Evolutionary conservation across 2,329 filamentous ascomycete species (phyloP), one percentile per base, ranked within the genome.

Genomic region (Pseudocercospora musae): DNA sequence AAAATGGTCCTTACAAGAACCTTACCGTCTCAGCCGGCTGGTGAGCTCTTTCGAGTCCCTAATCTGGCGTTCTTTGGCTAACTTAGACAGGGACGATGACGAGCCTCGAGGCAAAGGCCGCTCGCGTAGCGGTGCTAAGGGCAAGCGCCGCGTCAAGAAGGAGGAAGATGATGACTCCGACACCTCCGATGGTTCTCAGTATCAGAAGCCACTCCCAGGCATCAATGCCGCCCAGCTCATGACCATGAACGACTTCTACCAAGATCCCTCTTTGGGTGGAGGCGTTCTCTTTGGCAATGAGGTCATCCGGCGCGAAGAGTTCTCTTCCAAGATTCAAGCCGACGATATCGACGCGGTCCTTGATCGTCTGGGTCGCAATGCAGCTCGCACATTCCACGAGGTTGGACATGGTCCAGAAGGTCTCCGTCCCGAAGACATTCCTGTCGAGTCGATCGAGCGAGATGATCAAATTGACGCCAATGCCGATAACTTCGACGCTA

Each of bases 1-100:
- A 67, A 40, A 54, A 50, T 3, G 66, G 62, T 20, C 27, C 54
- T 25, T 67, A 66, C 59, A 52, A 58, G 2, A 49, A 65, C 31
- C 58, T 72, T 11, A 52, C 44, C 2, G 65, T 72, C 31, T 59
- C 62, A 13, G 59, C 61, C 3, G 49, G 40, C 15, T 71, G 70
- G 71, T 71, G 61, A 62, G 69, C 61, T 20, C 29, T 33, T 54
- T 9, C 21, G 9, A 10, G 4, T 8, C 20, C 15, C 52, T 29
- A 9, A 54, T 23, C 15, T 23, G n/a, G 2, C 13, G 20, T 2
- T 4, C 18, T 54, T 18, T 15, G 5, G 15, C n/a, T 37, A 13
- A 54, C 29, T 11, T 54, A 10, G 18, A 21, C 52, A 54, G 52
- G 52, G 52, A 23, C 31, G 52, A 54, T 6, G 52, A 54, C 4